Conservation (phyloP, 2,329 filamentous ascomycete species). For the Alternaria rosae region DNA sequence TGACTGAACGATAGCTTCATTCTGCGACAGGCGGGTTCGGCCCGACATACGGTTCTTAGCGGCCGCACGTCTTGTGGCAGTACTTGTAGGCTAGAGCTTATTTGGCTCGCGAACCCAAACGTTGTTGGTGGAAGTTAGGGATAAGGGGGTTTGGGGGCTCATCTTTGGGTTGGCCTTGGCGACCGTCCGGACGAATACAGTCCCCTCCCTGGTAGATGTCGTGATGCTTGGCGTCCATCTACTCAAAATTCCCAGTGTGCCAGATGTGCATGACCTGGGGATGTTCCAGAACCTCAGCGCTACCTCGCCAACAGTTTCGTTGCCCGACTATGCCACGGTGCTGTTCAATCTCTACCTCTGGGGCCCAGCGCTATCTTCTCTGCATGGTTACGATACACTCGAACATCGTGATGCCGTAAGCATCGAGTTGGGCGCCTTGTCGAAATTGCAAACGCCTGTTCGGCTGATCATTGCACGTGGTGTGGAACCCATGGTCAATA, state of each 20-base stretch:
- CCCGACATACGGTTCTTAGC: background rate
- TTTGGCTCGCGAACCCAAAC: background rate
- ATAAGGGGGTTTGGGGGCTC: background rate
- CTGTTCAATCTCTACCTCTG: background rate
- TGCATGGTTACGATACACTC: background rate
- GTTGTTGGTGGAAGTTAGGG: background rate
- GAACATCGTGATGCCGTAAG: background rate
- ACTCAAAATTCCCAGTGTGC: background rate
- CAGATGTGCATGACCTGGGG: background rate
- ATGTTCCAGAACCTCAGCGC: background rate
- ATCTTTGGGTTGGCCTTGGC: background rate
- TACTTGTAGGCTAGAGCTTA: background rate
- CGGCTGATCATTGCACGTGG: background rate
- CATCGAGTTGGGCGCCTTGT: background rate
- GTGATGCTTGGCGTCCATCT: background rate
- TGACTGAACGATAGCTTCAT: background rate
- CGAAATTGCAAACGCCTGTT: constrained; percentile 4
- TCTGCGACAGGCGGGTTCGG: background rate
- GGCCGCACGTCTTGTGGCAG: background rate
- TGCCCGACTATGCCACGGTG: background rate
- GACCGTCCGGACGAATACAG: background rate
- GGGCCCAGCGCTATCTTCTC: background rate
- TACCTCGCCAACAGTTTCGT: background rate
- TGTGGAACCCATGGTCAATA: background rate
- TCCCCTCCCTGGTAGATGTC: background rate